Evolutionary conservation across 1,284 basidiomycete species (phyloP).

Genomic region (Malassezia furfur): DNA sequence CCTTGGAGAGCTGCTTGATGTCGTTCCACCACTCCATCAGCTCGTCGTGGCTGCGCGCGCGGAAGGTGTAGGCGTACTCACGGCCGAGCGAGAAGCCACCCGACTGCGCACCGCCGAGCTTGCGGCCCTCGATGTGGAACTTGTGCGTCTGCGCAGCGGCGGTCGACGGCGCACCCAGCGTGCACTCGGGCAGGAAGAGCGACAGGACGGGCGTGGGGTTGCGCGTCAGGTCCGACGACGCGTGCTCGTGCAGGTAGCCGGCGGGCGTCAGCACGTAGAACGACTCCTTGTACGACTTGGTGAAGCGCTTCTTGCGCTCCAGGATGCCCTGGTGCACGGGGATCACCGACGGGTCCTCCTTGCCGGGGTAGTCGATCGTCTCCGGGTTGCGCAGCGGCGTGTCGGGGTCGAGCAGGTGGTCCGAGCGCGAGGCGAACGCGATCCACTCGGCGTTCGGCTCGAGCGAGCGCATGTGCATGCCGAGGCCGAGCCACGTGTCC

Average conservation of each 20-base stretch:
- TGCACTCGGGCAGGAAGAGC: conserved; percentile 88
- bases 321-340: conserved; percentile 83
- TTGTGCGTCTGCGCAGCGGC: conserved; percentile 70
- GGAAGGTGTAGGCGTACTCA: conserved; percentile 75
- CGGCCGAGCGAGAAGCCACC: conserved; percentile 54
- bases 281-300: conserved; percentile 63
- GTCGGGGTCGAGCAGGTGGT: conserved; percentile 94
- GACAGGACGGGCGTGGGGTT: conserved; percentile 65
- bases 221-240: conserved; percentile 65
- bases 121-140: conserved; percentile 91
- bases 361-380: conserved; percentile 76
- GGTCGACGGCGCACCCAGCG: conserved; percentile 81
- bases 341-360: conserved; percentile 79
- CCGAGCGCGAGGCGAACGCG: conserved; percentile 81
- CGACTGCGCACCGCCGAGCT: conserved; percentile 63
- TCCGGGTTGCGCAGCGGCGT: conserved; percentile 58
- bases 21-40: conserved; percentile 99
- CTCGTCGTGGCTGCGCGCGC: conserved; percentile 79
- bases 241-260: conserved; percentile 88
- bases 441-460: conserved; percentile 94
- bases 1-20: conserved; percentile 84
- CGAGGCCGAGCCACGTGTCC: conserved; percentile 68
- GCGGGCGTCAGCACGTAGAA: conserved; percentile 91
- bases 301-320: conserved; percentile 95
- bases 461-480: conserved; percentile 69